Conservation (phyloP, 78 protist genomes). For the Dictyostelium intermedium region DNA sequence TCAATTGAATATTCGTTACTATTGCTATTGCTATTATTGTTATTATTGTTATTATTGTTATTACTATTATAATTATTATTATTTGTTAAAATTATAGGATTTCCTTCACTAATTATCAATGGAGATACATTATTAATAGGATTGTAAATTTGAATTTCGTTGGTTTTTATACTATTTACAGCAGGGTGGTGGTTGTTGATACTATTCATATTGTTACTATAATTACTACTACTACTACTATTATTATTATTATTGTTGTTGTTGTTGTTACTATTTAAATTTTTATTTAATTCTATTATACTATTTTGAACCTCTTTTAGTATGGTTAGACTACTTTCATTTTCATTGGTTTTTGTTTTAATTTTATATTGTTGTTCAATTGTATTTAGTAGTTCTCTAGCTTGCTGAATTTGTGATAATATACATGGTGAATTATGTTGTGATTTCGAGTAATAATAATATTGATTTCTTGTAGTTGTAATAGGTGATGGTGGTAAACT, state of each 20-base stretch:
- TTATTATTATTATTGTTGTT: too few species aligned
- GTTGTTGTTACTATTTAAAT: background rate
- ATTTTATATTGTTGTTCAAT: background rate
- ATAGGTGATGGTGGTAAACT: slow-evolving; percentile 5
- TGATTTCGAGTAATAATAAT: background rate
- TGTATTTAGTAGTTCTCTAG: background rate
- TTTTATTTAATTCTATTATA: background rate
- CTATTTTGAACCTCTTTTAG: background rate
- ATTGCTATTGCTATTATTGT: too few species aligned
- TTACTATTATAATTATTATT: background rate
- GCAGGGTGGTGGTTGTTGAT: background rate
- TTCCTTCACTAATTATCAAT: background rate
- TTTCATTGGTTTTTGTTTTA: background rate
- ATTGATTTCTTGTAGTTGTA: background rate
- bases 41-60: background rate
- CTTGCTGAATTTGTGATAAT: background rate
- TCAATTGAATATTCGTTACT: background rate
- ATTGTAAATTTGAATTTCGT: background rate
- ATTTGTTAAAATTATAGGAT: background rate
- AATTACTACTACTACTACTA: background rate
- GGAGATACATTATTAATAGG: background rate
- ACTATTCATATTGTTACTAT: background rate
- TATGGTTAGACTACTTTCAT: background rate
- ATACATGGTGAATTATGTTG: background rate
- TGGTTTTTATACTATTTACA: background rate